phyloP scores from a whole-genome alignment of 2,329 filamentous ascomycete genomes.

The Fusarium paranaense region DNA sequence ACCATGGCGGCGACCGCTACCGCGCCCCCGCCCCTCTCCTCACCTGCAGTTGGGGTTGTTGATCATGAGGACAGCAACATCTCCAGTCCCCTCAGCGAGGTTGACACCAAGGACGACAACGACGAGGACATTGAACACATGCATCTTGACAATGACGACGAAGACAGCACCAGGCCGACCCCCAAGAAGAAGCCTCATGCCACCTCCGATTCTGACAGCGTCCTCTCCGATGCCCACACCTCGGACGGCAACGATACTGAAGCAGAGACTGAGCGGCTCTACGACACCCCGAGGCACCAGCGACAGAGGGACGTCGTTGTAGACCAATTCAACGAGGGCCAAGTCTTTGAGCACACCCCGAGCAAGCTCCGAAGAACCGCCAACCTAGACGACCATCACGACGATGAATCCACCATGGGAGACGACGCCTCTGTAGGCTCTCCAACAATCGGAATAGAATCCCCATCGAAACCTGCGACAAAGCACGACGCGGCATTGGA shows the following conservation, averaged over 20 bases:
- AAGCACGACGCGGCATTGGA: slow-evolving; percentile 45
- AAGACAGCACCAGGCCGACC: slow-evolving; percentile 45
- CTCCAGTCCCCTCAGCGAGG: slow-evolving; percentile 93
- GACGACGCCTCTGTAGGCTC: slow-evolving; percentile 55
- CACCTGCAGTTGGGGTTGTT: slow-evolving; percentile 50
- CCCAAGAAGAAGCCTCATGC: slow-evolving; percentile 45
- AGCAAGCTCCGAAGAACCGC: slow-evolving; percentile 77
- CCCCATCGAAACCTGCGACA: slow-evolving; percentile 49
- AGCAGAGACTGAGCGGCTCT: slow-evolving; percentile 93
- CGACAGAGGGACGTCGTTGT: slow-evolving; percentile 72
- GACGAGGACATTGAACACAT: slow-evolving; percentile 75
- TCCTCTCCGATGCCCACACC: slow-evolving; percentile 66
- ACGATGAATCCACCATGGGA: slow-evolving; percentile 56
- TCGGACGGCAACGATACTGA: slow-evolving; percentile 75
- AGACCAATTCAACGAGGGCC: slow-evolving; percentile 64
- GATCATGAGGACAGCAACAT: slow-evolving; percentile 75
- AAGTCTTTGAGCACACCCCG: slow-evolving; percentile 74
- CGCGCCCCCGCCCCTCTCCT: slow-evolving; percentile 61
- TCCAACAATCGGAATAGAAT: slow-evolving; percentile 53
- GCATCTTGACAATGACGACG: slow-evolving; percentile 56
- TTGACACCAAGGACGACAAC: slow-evolving; percentile 82
- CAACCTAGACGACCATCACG: slow-evolving; percentile 49
- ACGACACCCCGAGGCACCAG: slow-evolving; percentile 82
- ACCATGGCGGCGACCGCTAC: slow-evolving; percentile 67
- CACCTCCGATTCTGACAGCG: slow-evolving; percentile 61